Conservation (phyloP, 202 grass and related monocot genomes). For the Bolboschoenoplectus hybrid region DNA sequence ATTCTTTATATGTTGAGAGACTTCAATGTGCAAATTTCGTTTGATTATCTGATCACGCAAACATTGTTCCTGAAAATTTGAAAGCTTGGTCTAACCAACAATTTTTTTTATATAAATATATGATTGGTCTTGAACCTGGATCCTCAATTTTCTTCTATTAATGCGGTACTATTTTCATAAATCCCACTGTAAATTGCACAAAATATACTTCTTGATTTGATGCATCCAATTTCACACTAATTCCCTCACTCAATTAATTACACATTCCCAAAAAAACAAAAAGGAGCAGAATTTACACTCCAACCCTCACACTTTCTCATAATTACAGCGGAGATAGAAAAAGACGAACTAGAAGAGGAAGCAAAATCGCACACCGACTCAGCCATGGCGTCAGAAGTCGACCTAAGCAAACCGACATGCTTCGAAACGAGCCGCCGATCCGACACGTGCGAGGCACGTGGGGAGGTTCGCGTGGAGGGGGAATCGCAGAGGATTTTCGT, state of each 20-base stretch:
- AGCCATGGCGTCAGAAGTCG: background rate
- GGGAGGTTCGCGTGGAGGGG: slow-evolving; percentile 60
- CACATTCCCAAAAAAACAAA: background rate
- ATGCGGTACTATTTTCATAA: background rate
- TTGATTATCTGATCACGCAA: slow-evolving; percentile 17
- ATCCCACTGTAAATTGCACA: background rate
- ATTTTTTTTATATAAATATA: background rate
- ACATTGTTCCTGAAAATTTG: background rate
- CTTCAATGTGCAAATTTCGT: slow-evolving; percentile 7
- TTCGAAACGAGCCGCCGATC: slow-evolving; percentile 69
- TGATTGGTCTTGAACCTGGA: background rate
- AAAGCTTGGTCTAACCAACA: background rate
- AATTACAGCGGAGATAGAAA: slow-evolving; percentile 36
- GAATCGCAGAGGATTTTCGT: slow-evolving; percentile 51
- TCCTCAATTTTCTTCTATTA: background rate
- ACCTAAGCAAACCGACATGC: slow-evolving; percentile 51
- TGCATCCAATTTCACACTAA: background rate
- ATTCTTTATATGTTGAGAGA: background rate
- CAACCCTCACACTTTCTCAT: slow-evolving; percentile 39
- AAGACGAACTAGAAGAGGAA: slow-evolving; percentile 42
- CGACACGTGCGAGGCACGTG: slow-evolving; percentile 69
- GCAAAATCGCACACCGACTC: slow-evolving; percentile 19
- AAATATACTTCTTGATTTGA: background rate
- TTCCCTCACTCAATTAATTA: background rate
- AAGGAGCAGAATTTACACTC: background rate